Base-by-base conservation (phyloP, 768 basidiomycete genomes). In the Artomyces pyxidatus region DNA sequence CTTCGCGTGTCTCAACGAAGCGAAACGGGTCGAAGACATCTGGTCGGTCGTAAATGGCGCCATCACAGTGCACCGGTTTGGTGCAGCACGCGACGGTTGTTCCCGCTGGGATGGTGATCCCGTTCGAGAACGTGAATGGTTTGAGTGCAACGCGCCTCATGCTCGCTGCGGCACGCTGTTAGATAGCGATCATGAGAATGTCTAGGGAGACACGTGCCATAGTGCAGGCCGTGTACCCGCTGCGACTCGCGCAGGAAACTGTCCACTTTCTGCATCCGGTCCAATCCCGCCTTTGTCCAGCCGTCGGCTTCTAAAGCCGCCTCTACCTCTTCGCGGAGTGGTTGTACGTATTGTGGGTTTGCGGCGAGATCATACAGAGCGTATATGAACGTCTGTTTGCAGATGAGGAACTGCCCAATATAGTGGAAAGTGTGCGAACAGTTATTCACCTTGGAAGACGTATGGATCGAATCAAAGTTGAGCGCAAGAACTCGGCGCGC, bases 21-120 rank as follows among this genome's bases (percentile, higher is more conserved):
- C 79, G 74, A 59, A 75, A 77, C 0, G 72, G 72, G 32, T 77
- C 68, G 50, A 81, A 68, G 9, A 32, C 45, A 9, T 48, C 29
- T 0, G 63, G 50, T 30, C 62, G 47, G 10, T 45, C 25, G 46
- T 63, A 66, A 35, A 45, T 38, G 0, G 51, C 48, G 12, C 48
- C 61, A 23, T 68, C 62, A 2, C 37, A 16, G 41, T 68, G 65
- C 25, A 53, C 56, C 3, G 52, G 22, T 6, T 28, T 19, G 6
- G 50, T 29, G 2, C 59, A 54, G 1, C 50, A 57, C 14, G 49
- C 43, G 25, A 68, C 21, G n/a, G 58, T 12, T 0, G 53, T 59
- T 4, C 63, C 62, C 5, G 42, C 27, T 28, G 60, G 64, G 28
- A 67, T 25, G 43, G 54, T 47, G 27, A 63, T 57, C 14, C 70